Conservation (phyloP, 1,284 basidiomycete genomes). For the Marasmius sp. region DNA sequence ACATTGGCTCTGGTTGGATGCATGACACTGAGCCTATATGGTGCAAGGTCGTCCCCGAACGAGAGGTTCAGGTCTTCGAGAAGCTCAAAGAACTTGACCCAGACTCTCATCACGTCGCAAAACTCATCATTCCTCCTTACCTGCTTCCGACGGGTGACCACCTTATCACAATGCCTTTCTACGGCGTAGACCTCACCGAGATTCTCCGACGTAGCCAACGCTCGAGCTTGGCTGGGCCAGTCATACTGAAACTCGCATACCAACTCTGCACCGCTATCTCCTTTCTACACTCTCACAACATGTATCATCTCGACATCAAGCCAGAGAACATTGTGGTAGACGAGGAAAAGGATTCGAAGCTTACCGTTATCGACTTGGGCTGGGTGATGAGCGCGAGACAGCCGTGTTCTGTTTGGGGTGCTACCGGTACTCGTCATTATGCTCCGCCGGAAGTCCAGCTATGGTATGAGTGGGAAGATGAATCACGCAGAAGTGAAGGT, state of each 20-base stretch:
- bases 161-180: no score
- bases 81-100: no score
- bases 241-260: conserved; percentile 4
- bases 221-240: no score
- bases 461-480: background rate
- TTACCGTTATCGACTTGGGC: background rate
- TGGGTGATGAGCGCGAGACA: background rate
- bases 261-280: background rate
- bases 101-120: no score
- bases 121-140: no score
- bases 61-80: no score
- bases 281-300: background rate
- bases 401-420: background rate
- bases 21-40: no score
- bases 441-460: background rate
- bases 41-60: no score
- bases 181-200: no score
- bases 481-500: background rate
- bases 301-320: background rate
- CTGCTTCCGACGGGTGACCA: no score
- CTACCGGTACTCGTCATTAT: background rate
- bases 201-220: no score
- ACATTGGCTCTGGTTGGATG: no score
- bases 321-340: background rate
- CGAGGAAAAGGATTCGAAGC: background rate